phyloP scores from a whole-genome alignment of 768 basidiomycete genomes.

The Leccinellum rugosiceps region DNA sequence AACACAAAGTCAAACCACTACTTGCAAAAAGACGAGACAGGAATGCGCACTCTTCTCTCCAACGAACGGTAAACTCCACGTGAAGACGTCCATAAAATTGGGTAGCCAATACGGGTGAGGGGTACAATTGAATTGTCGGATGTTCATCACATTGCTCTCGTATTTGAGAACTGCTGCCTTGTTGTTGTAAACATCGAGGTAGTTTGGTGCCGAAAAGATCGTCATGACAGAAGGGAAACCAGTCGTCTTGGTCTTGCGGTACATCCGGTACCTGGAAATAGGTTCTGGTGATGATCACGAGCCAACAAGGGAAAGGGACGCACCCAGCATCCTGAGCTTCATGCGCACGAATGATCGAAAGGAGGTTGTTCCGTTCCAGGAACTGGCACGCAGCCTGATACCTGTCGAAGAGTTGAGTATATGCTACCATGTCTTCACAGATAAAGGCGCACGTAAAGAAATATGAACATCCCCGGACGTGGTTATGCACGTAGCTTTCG shows the following conservation, averaged over 20 bases:
- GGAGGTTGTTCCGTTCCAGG: conserved; percentile 92
- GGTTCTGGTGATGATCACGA: background rate
- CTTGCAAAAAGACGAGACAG: background rate
- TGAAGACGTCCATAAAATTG: conserved; percentile 99
- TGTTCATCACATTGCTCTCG: conserved; percentile 98
- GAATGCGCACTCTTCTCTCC: conserved; percentile 83
- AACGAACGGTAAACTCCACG: conserved; percentile 97
- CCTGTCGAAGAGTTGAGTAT: conserved; percentile 38
- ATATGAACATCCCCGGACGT: conserved; percentile 95
- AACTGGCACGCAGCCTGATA: conserved; percentile 97
- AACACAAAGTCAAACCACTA: conserved; percentile 4
- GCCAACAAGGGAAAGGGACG: conserved; percentile 17
- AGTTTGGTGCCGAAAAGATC: conserved; percentile 98
- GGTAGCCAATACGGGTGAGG: conserved; percentile 98
- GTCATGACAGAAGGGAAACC: conserved; percentile 99
- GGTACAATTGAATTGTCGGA: conserved; percentile 95
- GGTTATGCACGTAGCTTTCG: conserved; percentile 93
- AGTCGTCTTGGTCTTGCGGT: conserved; percentile 96
- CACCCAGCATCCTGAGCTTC: conserved; percentile 99
- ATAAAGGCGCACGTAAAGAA: conserved; percentile 70
- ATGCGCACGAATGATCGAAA: conserved; percentile 96
- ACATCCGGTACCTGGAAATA: conserved; percentile 84
- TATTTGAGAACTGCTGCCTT: conserved; percentile 99
- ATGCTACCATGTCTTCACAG: background rate
- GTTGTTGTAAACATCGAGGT: conserved; percentile 98